These are phyloP conservation scores for Jamesozyma gamospora DNA, from an alignment of 805 yeast genomes.

Conservation along the genomic window DNA sequence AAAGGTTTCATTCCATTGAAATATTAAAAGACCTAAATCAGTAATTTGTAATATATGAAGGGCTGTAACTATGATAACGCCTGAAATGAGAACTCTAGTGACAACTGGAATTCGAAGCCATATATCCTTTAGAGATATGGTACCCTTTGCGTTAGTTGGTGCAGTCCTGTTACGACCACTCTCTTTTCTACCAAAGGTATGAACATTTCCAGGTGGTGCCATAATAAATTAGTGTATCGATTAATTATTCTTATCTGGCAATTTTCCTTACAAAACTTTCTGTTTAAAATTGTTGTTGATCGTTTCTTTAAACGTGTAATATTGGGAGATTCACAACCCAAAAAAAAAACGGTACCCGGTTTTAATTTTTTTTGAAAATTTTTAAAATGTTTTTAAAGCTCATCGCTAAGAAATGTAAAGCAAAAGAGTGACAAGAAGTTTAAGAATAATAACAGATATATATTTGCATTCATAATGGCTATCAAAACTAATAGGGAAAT, in stretches of 20 bases:
- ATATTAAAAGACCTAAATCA: slow-evolving; percentile 15
- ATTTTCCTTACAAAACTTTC: no score
- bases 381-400: background rate
- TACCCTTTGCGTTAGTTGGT: background rate
- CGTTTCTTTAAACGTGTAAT: no score
- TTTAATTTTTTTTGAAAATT: background rate
- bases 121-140: slow-evolving; percentile 3
- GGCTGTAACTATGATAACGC: slow-evolving; percentile 38
- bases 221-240: no score
- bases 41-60: slow-evolving; percentile 29
- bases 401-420: background rate
- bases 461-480: no score
- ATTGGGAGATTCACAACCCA: no score
- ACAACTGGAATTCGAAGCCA: slow-evolving; percentile 45
- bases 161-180: background rate
- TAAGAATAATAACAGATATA: no score
- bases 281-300: no score
- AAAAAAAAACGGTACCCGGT: no score
- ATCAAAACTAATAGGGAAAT: slow-evolving; percentile 58
- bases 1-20: slow-evolving; percentile 12
- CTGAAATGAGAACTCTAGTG: slow-evolving; percentile 44
- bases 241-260: no score
- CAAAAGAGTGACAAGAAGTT: no score
- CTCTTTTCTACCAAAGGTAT: slow-evolving; percentile 5
- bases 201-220: slow-evolving; percentile 8